Evolutionary conservation across 1,284 basidiomycete genomes (phyloP).

Genomic region (Neolentinus lepideus): DNA sequence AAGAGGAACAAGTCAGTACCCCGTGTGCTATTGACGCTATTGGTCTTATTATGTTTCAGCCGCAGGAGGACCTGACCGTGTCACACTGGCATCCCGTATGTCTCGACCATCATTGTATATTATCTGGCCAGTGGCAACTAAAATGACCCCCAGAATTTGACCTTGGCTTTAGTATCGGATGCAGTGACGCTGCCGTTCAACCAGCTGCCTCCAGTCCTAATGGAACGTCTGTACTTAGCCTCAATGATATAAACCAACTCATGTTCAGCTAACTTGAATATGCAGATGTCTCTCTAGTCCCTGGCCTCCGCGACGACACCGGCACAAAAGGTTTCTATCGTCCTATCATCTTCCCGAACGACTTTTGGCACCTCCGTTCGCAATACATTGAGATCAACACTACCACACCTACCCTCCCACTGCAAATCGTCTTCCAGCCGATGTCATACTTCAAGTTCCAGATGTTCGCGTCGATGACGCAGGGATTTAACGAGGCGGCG

Average conservation of each 20-base stretch:
- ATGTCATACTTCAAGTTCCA: constrained; percentile 86
- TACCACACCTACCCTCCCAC: constrained; percentile 66
- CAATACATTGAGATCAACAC: constrained; percentile 77
- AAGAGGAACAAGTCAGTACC: constrained; percentile 29
- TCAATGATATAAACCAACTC: constrained; percentile 6
- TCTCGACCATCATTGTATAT: constrained; percentile 4
- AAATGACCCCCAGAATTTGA: constrained; percentile 60
- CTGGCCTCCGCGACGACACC: constrained; percentile 49
- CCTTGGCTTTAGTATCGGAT: constrained; percentile 82
- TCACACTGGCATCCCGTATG: constrained; percentile 80
- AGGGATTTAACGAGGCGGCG: constrained; percentile 76
- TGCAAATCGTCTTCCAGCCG: constrained; percentile 80
- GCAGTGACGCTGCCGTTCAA: constrained; percentile 44
- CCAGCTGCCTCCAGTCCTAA: constrained; percentile 56
- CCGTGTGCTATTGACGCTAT: constrained; percentile 10
- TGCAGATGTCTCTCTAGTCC: constrained; percentile 55
- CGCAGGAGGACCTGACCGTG: constrained; percentile 50
- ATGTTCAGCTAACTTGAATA: background rate
- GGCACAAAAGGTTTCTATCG: constrained; percentile 67
- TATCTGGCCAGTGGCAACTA: background rate
- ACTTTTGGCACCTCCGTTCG: constrained; percentile 87
- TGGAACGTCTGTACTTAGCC: constrained; percentile 45
- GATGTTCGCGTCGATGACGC: constrained; percentile 73
- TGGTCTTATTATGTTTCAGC: constrained; percentile 4
- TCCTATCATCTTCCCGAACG: constrained; percentile 89